Conservation (phyloP, 441 rosid genomes). For the Pelargonium citronellum region DNA sequence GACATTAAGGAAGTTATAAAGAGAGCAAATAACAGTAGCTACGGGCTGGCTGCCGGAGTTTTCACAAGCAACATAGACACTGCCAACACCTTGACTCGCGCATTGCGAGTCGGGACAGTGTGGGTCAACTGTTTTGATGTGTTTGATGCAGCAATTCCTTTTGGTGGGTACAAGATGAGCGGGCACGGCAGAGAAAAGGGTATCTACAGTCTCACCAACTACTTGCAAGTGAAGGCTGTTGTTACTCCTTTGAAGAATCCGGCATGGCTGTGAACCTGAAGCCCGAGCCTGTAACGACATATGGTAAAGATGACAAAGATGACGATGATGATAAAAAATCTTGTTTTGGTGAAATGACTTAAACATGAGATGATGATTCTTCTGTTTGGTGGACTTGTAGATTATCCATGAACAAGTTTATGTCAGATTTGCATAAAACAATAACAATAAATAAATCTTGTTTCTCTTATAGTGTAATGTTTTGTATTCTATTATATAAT, state of each 20-base stretch:
- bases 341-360: too few species aligned
- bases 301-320: too few species aligned
- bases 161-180: constrained; percentile 83
- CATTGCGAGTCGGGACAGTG: constrained; percentile 52
- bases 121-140: constrained; percentile 64
- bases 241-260: constrained; percentile 66
- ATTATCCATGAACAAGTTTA: too few species aligned
- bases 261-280: constrained; percentile 47
- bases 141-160: constrained; percentile 58
- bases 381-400: too few species aligned
- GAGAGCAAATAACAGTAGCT: constrained; percentile 21
- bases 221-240: constrained; percentile 77
- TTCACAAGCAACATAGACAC: constrained; percentile 63
- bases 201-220: constrained; percentile 48
- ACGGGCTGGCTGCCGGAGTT: constrained; percentile 66
- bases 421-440: too few species aligned
- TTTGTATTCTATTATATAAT: too few species aligned
- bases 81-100: constrained; percentile 53
- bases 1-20: constrained; percentile 23
- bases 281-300: too few species aligned
- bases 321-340: too few species aligned
- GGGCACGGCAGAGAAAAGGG: constrained; percentile 75
- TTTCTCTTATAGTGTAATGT: too few species aligned
- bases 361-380: too few species aligned
- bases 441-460: too few species aligned